Percentiles rank a stretch among this genome's conserved stretches.
phyloP scores from a whole-genome alignment of 345 rosid genomes.

The Leavenworthia alabamica region DNA sequence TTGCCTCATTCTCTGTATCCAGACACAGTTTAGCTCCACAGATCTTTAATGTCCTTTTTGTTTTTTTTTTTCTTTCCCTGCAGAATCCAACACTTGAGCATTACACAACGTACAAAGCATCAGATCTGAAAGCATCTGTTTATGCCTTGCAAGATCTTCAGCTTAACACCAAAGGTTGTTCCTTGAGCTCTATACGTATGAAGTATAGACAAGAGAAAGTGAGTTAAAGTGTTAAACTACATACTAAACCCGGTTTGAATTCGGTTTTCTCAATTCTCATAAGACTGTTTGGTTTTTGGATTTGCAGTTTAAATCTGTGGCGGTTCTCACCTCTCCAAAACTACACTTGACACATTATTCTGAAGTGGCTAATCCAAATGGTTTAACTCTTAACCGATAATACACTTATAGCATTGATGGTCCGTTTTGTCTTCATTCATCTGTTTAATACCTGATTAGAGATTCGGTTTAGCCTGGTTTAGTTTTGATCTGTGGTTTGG shows the following conservation, averaged over 20 bases:
- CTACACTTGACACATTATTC: constrained; percentile 65
- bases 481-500: constrained; percentile 29
- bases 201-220: constrained; percentile 76
- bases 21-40: not conserved
- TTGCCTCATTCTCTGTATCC: constrained; percentile 7
- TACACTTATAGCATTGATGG: constrained; percentile 7
- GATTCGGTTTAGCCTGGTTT: constrained; percentile 23
- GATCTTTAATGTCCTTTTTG: not conserved
- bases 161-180: constrained; percentile 54
- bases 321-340: constrained; percentile 53
- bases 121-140: constrained; percentile 57
- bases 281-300: not conserved
- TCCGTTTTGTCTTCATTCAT: constrained; percentile 12
- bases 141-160: constrained; percentile 63
- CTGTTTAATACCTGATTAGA: constrained; percentile 29
- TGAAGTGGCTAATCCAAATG: constrained; percentile 22
- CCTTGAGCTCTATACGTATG: constrained; percentile 54
- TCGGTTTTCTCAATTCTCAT: constrained; percentile 8
- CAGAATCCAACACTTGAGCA: constrained; percentile 86
- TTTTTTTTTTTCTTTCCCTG: not conserved
- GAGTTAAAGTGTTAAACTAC: constrained; percentile 10
- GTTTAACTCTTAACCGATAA: constrained; percentile 34
- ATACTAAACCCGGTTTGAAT: not conserved
- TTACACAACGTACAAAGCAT: constrained; percentile 61
- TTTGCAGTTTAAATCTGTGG: constrained; percentile 75